Evolutionary conservation across 1,284 basidiomycete genomes (phyloP).

Genomic region (Malassezia sp.): DNA sequence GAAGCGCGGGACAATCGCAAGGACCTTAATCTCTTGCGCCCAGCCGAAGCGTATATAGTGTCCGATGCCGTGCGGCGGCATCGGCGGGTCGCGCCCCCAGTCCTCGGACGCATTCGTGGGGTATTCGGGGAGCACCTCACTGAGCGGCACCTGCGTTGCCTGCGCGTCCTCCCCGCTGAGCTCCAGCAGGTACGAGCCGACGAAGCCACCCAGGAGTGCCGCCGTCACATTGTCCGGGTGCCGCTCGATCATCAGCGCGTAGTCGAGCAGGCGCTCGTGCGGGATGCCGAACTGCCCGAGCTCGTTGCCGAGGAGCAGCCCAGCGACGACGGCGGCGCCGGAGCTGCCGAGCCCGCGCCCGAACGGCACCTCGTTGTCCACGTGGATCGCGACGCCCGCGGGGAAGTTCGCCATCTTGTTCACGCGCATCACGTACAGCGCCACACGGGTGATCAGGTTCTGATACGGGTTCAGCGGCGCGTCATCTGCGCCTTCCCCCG

Average conservation of each 20-base stretch:
- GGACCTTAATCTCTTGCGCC: constrained; percentile 73
- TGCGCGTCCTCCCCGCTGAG: constrained; percentile 53
- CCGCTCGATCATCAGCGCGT: constrained; percentile 96
- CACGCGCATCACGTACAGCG: constrained; percentile 89
- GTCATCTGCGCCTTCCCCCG: constrained; percentile 76
- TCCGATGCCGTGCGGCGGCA: constrained; percentile 79
- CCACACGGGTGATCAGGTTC: constrained; percentile 94
- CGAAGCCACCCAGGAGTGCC: constrained; percentile 89
- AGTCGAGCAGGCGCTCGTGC: constrained; percentile 71
- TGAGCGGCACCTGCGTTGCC: constrained; percentile 76
- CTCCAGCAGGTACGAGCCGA: constrained; percentile 91
- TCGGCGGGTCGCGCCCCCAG: constrained; percentile 79
- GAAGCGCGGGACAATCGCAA: constrained; percentile 90
- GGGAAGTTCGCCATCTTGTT: constrained; percentile 67
- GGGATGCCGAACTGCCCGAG: constrained; percentile 65
- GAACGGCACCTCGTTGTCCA: constrained; percentile 89
- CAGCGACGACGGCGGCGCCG: constrained; percentile 93
- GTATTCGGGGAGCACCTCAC: constrained; percentile 92
- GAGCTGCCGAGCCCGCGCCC: constrained; percentile 93
- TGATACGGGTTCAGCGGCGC: constrained; percentile 91
- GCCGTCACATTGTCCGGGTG: constrained; percentile 99
- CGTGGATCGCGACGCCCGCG: constrained; percentile 54
- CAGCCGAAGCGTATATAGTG: constrained; percentile 88
- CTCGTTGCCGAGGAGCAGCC: constrained; percentile 75
- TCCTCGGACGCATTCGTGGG: constrained; percentile 78